Evolutionary conservation across 176 grass and related monocot species (phyloP).

Genomic region (Rhynchospora tenuis): DNA sequence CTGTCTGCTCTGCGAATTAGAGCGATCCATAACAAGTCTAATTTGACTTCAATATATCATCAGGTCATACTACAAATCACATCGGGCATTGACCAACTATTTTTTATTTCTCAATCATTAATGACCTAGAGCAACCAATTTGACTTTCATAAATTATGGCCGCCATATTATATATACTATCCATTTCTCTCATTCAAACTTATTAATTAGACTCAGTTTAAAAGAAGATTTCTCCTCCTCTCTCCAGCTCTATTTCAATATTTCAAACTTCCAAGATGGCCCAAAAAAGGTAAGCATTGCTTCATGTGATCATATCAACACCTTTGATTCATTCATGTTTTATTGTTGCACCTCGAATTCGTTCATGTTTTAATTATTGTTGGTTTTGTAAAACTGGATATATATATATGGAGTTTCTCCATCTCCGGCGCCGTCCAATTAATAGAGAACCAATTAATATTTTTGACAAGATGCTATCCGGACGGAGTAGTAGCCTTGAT

Average conservation of each 20-base stretch:
- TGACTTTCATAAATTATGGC: conserved; percentile 19
- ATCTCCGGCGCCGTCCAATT: background rate
- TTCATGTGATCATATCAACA: background rate
- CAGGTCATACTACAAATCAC: background rate
- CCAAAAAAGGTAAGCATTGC: background rate
- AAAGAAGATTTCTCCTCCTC: background rate
- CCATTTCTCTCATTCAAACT: background rate
- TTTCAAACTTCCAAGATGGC: conserved; percentile 1
- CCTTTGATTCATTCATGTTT: background rate
- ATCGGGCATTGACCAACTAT: background rate
- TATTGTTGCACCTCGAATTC: background rate
- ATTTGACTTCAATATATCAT: background rate
- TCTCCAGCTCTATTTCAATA: background rate
- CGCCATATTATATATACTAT: background rate
- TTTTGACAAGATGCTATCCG: background rate
- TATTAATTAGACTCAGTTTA: background rate
- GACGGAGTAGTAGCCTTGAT: background rate
- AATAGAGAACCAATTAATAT: background rate
- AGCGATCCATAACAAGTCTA: background rate
- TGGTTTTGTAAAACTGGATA: background rate
- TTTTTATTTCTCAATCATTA: background rate
- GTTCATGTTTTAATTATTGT: background rate
- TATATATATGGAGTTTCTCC: background rate
- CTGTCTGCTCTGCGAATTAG: background rate
- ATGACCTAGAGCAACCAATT: background rate